Base-by-base conservation (phyloP, 768 basidiomycete genomes). In the Collybiopsis confluens region DNA sequence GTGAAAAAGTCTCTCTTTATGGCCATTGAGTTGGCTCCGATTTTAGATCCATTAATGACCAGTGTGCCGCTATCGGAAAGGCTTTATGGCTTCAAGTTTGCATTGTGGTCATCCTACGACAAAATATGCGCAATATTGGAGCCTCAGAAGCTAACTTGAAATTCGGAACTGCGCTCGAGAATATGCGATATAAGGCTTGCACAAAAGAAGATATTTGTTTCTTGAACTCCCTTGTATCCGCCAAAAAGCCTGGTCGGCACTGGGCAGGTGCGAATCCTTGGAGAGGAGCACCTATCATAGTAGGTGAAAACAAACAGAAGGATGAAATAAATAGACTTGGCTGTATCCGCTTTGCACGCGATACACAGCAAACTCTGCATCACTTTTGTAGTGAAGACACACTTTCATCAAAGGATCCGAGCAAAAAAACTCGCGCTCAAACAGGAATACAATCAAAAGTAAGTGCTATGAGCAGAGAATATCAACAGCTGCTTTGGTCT, bases 221-320 rank as follows among this genome's bases (percentile, higher is more conserved):
- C 55, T 54, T 77, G 2, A 26, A 56, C 7, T 62, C 62, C 7
- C n/a, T 62, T 10, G 52, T 72, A 20, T 54, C 52, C 7, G 11
- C 43, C 23, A 37, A 42, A 3, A 24, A n/a, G 18, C 37, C 37
- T 26, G 48, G 11, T 36, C 24, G 72, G 97, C 97, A 66, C 98
- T 57, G 43, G 9, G 30, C 68, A 2, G 44, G 27, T 45, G 38
- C 63, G 28, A 23, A 33, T 1, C 20, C 56, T 1, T 69, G 69
- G 45, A 26, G 65, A 27, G 53, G 70, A 62, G 64, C 68, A 0
- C 65, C 71, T 8, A 60, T 73, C 5, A 74, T 75, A 41, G 69
- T 70, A n/a, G 54, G 62, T 1, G 51, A 41, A 5, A 70, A 73
- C 58, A 23, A 51, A 11, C 58, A 66, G 5, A 64, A 65, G 44